These are phyloP conservation scores for Pyrenochaeta sp. DNA, from an alignment of 2,329 filamentous ascomycete genomes.

Conservation along the genomic window DNA sequence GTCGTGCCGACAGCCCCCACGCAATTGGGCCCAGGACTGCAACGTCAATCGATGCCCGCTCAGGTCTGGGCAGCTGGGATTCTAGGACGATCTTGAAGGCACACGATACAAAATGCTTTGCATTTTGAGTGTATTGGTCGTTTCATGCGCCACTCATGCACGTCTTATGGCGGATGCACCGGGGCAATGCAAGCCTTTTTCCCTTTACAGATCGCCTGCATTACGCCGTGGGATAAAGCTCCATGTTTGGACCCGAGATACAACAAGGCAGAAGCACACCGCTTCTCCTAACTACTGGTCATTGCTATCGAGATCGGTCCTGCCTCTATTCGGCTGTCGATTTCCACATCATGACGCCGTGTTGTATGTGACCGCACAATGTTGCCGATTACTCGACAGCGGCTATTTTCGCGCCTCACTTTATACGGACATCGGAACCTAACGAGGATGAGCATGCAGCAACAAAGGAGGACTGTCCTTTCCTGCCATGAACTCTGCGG, in stretches of 20 bases:
- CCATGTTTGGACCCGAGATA: not conserved
- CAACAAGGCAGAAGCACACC: not conserved
- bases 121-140: not conserved
- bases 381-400: not conserved
- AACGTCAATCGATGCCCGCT: not conserved
- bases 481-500: no score
- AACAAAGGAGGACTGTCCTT: not conserved
- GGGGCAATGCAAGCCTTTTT: not conserved
- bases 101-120: not conserved
- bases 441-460: not conserved
- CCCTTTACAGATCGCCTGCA: not conserved
- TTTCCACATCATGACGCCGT: not conserved
- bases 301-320: not conserved
- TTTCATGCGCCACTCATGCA: not conserved
- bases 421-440: not conserved
- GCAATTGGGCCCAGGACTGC: not conserved
- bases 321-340: not conserved
- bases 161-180: not conserved
- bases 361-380: not conserved
- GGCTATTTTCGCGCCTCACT: not conserved
- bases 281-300: not conserved
- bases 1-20: not conserved
- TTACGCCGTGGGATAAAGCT: not conserved
- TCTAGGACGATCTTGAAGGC: not conserved
- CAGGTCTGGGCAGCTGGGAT: not conserved